phyloP scores from a whole-genome alignment of 2,329 filamentous ascomycete genomes.

The Apiospora koreana region DNA sequence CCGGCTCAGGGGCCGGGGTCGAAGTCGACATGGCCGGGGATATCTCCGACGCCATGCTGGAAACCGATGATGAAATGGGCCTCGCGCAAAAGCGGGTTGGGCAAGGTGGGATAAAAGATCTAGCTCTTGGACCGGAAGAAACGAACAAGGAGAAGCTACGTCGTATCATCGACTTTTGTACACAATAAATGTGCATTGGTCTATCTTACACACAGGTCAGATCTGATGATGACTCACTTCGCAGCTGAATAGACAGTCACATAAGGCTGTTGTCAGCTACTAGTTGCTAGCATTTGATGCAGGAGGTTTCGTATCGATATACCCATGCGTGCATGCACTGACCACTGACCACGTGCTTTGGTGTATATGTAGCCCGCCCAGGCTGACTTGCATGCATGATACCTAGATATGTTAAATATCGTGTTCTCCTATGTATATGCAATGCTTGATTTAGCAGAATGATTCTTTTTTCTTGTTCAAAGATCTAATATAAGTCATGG shows the following conservation, averaged over 20 bases:
- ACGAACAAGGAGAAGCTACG: neutral
- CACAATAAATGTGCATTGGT: neutral
- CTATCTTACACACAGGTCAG: neutral
- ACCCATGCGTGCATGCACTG: neutral
- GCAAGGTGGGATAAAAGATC: neutral
- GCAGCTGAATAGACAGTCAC: neutral
- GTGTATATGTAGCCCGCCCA: neutral
- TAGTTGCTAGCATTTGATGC: neutral
- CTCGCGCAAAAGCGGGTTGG: slow-evolving; percentile 10
- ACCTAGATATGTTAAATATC: neutral
- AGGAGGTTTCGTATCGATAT: neutral
- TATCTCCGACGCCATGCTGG: slow-evolving; percentile 27
- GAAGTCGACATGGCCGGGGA: neutral
- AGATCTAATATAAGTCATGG: neutral
- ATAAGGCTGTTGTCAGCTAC: neutral
- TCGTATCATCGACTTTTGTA: slow-evolving; percentile 8
- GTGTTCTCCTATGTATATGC: neutral
- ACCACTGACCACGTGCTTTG: slow-evolving; percentile 6
- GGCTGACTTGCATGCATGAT: neutral
- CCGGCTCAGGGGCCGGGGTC: slow-evolving; percentile 13
- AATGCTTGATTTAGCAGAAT: neutral
- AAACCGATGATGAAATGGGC: slow-evolving; percentile 18
- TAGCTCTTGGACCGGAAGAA: neutral
- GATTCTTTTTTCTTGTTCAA: neutral
- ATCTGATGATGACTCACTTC: neutral